Evolutionary conservation across 1,284 basidiomycete genomes (phyloP).

Genomic region (Puccinia horiana): DNA sequence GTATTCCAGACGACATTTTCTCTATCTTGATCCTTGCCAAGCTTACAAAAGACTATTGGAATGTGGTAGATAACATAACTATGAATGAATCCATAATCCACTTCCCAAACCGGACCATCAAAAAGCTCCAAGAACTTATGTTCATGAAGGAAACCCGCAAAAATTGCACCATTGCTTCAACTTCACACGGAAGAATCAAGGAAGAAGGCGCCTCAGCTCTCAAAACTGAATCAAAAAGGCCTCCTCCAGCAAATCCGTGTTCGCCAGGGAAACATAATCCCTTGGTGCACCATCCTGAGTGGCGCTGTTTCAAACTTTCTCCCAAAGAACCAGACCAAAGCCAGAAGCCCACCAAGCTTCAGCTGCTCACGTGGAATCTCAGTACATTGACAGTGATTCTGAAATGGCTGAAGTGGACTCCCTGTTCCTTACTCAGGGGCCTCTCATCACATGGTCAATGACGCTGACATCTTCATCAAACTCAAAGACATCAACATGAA

Average conservation of each 20-base stretch:
- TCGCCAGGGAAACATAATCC: slow-evolving; percentile 11
- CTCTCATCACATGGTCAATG: neutral
- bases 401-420: neutral
- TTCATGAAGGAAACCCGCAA: neutral
- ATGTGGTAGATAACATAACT: neutral
- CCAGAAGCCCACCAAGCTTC: neutral
- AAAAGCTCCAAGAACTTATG: neutral
- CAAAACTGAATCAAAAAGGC: neutral
- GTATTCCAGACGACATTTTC: neutral
- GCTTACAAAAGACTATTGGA: neutral
- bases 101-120: neutral
- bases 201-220: neutral
- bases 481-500: neutral
- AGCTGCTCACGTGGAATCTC: neutral
- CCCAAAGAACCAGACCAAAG: neutral
- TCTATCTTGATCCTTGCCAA: neutral
- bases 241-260: neutral
- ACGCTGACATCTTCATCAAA: neutral
- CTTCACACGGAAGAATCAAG: neutral
- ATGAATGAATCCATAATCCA: neutral
- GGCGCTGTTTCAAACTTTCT: neutral
- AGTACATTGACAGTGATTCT: neutral
- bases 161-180: neutral
- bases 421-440: too few relatives aligned
- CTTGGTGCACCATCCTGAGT: neutral